phyloP scores from a whole-genome alignment of 1,284 basidiomycete genomes.

The Earliella scabrosa region DNA sequence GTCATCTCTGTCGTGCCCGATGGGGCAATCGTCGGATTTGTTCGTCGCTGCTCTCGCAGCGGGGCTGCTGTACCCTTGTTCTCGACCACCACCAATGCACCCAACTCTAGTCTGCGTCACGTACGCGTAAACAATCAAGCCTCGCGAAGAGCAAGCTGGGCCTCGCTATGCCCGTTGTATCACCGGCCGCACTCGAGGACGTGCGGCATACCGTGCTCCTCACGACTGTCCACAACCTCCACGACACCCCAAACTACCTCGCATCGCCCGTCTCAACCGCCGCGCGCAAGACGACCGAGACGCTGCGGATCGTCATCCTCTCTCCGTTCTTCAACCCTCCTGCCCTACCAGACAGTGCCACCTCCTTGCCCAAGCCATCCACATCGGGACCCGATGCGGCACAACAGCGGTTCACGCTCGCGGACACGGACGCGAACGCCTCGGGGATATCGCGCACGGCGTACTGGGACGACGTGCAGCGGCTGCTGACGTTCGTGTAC shows the following conservation, averaged over 20 bases:
- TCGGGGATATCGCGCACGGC: constrained; percentile 51
- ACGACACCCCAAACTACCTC: constrained; percentile 55
- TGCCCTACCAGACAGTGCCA: background rate
- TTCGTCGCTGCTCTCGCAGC: background rate
- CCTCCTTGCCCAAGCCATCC: background rate
- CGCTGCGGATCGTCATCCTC: constrained; percentile 66
- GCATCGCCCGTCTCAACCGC: constrained; percentile 55
- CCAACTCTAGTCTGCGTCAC: background rate
- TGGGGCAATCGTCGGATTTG: constrained; percentile 9
- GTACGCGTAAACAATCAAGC: constrained; percentile 11
- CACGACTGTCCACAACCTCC: constrained; percentile 51
- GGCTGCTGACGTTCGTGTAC: constrained; percentile 73
- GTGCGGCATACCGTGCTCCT: constrained; percentile 49
- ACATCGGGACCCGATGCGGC: background rate
- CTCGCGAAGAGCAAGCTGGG: too few species aligned
- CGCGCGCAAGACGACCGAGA: constrained; percentile 45
- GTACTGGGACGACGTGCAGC: constrained; percentile 64
- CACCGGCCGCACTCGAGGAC: constrained; percentile 20
- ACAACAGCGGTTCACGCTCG: background rate
- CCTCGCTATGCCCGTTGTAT: constrained; percentile 16
- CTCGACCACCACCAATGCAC: background rate
- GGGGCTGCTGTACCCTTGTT: background rate
- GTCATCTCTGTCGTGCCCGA: constrained; percentile 4
- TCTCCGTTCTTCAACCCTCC: constrained; percentile 53
- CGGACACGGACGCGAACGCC: background rate